Percentiles rank a stretch among this genome's conserved stretches.
Evolutionary conservation across 1,139 yeast genomes (phyloP).

Genomic region (Saccharomycopsis crataegensis): DNA sequence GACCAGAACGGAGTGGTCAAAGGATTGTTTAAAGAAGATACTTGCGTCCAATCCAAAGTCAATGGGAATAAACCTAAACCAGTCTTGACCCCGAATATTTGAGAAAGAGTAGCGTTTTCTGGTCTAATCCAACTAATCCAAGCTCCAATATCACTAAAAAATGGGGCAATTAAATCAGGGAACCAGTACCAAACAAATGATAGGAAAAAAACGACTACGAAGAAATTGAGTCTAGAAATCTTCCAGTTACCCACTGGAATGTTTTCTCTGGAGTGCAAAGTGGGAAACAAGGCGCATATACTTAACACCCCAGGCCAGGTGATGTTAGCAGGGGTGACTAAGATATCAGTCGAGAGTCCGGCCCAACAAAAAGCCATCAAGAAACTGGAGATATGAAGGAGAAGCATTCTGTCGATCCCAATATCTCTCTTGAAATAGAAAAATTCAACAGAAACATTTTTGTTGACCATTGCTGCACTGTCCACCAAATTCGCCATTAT

Average conservation of each 20-base stretch:
- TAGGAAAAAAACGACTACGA: slow-evolving; percentile 31
- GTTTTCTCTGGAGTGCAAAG: slow-evolving; percentile 47
- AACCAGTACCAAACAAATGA: slow-evolving; percentile 48
- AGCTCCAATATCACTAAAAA: slow-evolving; percentile 36
- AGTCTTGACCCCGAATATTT: slow-evolving; percentile 3
- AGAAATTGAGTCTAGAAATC: slow-evolving; percentile 31
- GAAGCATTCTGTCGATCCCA: neutral
- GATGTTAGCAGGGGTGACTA: slow-evolving; percentile 54
- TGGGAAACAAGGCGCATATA: slow-evolving; percentile 41
- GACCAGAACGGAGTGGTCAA: slow-evolving; percentile 60
- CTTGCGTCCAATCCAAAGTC: slow-evolving; percentile 43
- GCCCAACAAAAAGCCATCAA: neutral
- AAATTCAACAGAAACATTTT: neutral
- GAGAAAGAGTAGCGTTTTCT: slow-evolving; percentile 1
- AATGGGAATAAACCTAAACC: slow-evolving; percentile 8
- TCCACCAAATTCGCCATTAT: slow-evolving; percentile 34
- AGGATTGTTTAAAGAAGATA: slow-evolving; percentile 47
- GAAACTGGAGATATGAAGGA: neutral
- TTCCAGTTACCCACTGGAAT: slow-evolving; percentile 45
- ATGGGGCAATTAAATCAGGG: slow-evolving; percentile 47
- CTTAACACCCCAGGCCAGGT: slow-evolving; percentile 54
- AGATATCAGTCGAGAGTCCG: neutral
- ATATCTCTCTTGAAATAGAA: slow-evolving; percentile 1
- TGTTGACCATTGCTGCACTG: slow-evolving; percentile 33
- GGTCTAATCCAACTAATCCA: slow-evolving; percentile 3